Conservation (phyloP, 2,329 filamentous ascomycete genomes). For the Colletotrichum lini region DNA sequence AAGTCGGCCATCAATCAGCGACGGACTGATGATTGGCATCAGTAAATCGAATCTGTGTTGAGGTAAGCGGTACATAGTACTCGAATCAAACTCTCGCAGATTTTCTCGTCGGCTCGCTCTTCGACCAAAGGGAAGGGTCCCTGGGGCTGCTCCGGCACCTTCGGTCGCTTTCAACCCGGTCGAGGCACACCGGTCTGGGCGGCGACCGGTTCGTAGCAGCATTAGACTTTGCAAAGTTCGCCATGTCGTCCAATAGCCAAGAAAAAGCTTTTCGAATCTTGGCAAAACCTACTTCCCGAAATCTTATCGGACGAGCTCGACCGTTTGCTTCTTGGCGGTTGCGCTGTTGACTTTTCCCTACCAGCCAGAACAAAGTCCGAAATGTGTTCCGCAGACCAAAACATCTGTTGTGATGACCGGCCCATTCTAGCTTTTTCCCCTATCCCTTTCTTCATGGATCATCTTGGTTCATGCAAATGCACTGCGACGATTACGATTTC, state of each 20-base stretch:
- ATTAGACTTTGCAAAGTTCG: background rate
- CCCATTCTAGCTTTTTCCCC: background rate
- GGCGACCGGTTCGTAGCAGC: background rate
- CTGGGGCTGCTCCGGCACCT: too few relatives aligned
- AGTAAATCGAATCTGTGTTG: too few relatives aligned
- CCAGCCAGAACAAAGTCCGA: background rate
- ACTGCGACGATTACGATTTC: constrained; percentile 11
- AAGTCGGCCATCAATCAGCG: too few relatives aligned
- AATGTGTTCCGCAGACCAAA: background rate
- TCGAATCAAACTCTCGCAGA: too few relatives aligned
- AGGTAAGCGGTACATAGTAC: too few relatives aligned
- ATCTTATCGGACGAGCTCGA: constrained; percentile 13
- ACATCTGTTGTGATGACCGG: background rate
- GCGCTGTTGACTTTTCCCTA: background rate
- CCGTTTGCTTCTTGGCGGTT: constrained; percentile 16
- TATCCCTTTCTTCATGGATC: background rate
- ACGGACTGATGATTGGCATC: too few relatives aligned
- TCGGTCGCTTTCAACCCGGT: background rate
- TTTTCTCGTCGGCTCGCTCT: background rate
- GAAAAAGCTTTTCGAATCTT: constrained; percentile 31
- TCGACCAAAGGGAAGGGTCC: background rate
- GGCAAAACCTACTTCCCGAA: constrained; percentile 3
- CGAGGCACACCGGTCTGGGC: background rate
- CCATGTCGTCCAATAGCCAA: constrained; percentile 4
- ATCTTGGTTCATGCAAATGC: constrained; percentile 14